Evolutionary conservation across 257 asterid genomes (phyloP).

Genomic region (Primulina tabacum): DNA sequence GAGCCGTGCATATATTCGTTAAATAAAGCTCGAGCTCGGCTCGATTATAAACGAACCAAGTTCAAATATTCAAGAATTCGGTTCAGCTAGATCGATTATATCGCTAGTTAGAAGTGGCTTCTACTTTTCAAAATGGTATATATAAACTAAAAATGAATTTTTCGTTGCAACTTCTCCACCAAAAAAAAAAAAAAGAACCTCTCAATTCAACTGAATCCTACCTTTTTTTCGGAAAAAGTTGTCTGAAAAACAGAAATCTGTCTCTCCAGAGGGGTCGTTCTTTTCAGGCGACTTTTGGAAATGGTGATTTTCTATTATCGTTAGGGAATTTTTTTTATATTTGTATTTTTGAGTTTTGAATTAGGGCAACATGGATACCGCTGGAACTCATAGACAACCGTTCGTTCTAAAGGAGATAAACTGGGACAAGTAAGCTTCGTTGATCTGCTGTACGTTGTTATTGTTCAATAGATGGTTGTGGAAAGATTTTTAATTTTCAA

Average conservation of each 20-base stretch:
- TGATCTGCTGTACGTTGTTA: not conserved
- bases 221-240: not conserved
- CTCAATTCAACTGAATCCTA: not conserved
- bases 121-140: not conserved
- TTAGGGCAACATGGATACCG: conserved; percentile 40
- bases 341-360: not conserved
- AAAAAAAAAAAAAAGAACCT: not conserved
- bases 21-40: too few relatives aligned
- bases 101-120: too few relatives aligned
- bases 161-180: too few relatives aligned
- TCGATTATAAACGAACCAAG: too few relatives aligned
- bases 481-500: not conserved
- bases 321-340: conserved; percentile 25
- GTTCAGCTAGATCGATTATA: too few relatives aligned
- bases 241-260: not conserved
- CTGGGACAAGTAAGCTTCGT: conserved; percentile 74
- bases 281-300: not conserved
- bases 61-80: too few relatives aligned
- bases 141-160: not conserved
- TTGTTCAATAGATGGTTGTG: not conserved
- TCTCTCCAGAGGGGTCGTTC: not conserved
- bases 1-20: too few relatives aligned
- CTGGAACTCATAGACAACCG: conserved; percentile 39
- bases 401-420: conserved; percentile 65
- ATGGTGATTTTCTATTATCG: not conserved